A percentile compares a stretch with the other conserved stretches of the same genome.
Conservation (phyloP, 192 early-diverging fungal genomes). For the Rhizophlyctis rosea region DNA sequence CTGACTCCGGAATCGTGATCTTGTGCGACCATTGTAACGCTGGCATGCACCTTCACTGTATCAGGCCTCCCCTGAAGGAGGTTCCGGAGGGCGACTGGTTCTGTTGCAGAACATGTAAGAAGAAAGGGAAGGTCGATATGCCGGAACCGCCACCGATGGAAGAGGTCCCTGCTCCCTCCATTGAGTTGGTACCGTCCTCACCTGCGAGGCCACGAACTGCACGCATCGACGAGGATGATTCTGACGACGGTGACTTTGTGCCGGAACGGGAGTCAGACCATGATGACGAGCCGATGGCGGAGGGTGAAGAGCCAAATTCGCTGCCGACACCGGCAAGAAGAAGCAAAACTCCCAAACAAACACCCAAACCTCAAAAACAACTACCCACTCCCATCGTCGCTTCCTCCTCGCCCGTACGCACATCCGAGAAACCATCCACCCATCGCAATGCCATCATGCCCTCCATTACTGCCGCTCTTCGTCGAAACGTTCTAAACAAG, state of each 20-base stretch:
- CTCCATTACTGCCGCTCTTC: conserved; percentile 10
- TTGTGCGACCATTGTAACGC: conserved; percentile 54
- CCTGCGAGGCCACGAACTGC: no score
- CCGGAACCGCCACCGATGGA: no score
- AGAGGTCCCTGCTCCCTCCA: neutral
- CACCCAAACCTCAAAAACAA: no score
- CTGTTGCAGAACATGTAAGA: conserved; percentile 22
- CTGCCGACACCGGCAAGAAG: neutral
- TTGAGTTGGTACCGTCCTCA: no score
- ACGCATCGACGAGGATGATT: no score
- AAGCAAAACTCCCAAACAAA: neutral
- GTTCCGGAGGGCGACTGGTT: conserved; percentile 59
- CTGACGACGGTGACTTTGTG: neutral
- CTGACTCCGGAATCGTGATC: conserved; percentile 50
- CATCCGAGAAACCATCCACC: neutral
- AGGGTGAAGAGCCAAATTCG: neutral
- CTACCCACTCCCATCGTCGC: neutral
- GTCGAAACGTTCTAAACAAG: conserved; percentile 14
- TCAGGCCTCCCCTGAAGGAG: conserved; percentile 33
- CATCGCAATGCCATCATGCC: neutral
- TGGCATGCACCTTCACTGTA: conserved; percentile 49
- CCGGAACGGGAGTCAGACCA: neutral
- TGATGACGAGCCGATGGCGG: neutral
- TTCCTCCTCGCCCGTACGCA: neutral
- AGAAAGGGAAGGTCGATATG: conserved; percentile 1